Conservation (phyloP, 2,329 filamentous ascomycete genomes). For the Hawksworthiomyces lignivorus region DNA sequence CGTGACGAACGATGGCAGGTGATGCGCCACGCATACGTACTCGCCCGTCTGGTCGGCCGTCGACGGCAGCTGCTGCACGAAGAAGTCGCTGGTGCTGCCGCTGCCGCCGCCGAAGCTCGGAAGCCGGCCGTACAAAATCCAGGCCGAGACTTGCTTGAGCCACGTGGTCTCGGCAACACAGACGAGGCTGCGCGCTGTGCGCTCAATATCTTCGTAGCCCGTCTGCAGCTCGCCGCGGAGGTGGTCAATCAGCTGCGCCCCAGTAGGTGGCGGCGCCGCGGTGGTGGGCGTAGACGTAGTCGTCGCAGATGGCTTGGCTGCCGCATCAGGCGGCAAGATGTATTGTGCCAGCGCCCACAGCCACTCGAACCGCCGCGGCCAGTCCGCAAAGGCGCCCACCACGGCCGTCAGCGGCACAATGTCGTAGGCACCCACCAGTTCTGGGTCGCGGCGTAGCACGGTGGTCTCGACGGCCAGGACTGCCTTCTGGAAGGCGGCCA, state of each 20-base stretch:
- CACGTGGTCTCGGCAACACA: constrained; percentile 78
- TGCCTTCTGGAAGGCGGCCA: constrained; percentile 73
- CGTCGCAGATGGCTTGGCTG: constrained; percentile 5
- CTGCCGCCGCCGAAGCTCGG: constrained; percentile 65
- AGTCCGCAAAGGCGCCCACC: constrained; percentile 76
- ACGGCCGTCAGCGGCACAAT: constrained; percentile 87
- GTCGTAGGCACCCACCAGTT: constrained; percentile 80
- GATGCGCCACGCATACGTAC: constrained; percentile 48
- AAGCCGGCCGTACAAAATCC: constrained; percentile 81
- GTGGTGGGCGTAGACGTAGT: constrained; percentile 18
- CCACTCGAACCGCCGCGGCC: constrained; percentile 81
- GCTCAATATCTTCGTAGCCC: constrained; percentile 80
- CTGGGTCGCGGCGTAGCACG: constrained; percentile 69
- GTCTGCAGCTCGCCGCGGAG: constrained; percentile 72
- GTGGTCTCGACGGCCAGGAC: constrained; percentile 76
- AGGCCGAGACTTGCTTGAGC: constrained; percentile 83
- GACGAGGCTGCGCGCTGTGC: constrained; percentile 65
- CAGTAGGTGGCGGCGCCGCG: constrained; percentile 43
- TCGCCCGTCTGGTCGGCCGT: constrained; percentile 32
- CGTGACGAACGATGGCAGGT: constrained; percentile 76
- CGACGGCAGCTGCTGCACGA: constrained; percentile 51
- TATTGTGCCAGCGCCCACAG: constrained; percentile 66
- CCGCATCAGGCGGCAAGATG: constrained; percentile 39
- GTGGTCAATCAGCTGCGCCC: constrained; percentile 68
- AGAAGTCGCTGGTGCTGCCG: constrained; percentile 78